Base-by-base conservation (phyloP, 768 basidiomycete genomes). In the Crassisporium funariophilum region DNA sequence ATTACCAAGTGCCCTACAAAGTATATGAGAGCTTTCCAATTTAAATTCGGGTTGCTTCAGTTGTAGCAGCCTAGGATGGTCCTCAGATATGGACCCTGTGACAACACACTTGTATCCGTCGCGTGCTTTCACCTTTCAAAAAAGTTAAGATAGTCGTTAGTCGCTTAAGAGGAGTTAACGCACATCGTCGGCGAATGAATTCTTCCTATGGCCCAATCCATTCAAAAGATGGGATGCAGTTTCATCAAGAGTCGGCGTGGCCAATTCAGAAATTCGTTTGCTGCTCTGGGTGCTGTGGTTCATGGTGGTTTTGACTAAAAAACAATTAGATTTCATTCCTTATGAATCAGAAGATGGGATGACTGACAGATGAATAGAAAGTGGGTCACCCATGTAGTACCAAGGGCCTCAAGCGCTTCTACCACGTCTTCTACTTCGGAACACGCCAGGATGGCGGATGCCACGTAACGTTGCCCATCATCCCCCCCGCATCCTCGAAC, bases 401-500 rank as follows among this genome's bases (percentile, higher is more conserved):
- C n/a, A n/a, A n/a, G n/a, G n/a, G n/a, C n/a, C n/a, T n/a, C n/a
- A n/a, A 51, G 55, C 29, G 46, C 36, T n/a, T 31, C 48, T 31
- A 46, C 44, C 17, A 49, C 44, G 15, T 56, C 52, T 21, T 56
- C 57, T 35, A 43, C 19, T 45, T 21, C 4, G 4, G 35, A 5
- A 46, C 56, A 53, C 8, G 41, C 44, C 13, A 41, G 12, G 38
- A 56, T 50, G 20, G 55, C 48, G 4, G 52, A 38, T 17, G 55
- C 55, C 5, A 56, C 52, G 21, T 58, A 55, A 27, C 47, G 53
- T 55, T 55, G 46, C 41, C 40, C 56, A 29, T 20, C 20, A 17
- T 56, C 42, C n/a, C 55, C 55, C 17, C 55, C 55, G 23, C 48
- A 56, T 41, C 49, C 49, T 36, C 46, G 46, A n/a, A 24, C 53